These are phyloP conservation scores for Arthonia radiata DNA, from an alignment of 495 filamentous ascomycete genomes.

Conservation along the genomic window DNA sequence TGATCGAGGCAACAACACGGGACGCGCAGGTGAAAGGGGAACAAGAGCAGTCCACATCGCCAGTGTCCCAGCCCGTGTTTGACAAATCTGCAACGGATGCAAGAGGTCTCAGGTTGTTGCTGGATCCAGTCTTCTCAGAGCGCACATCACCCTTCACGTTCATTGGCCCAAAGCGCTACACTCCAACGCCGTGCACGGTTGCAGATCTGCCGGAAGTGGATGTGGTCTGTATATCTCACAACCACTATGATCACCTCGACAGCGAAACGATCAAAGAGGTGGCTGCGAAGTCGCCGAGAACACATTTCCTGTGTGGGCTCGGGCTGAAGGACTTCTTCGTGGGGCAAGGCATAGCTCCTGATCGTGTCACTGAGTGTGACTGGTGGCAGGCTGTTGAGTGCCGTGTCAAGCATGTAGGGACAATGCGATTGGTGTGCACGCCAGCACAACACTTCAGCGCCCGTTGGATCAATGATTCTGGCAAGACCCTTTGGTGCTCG, in stretches of 20 bases:
- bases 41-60: neutral
- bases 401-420: constrained; percentile 6
- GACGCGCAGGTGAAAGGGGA: too few species aligned
- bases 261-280: constrained; percentile 15
- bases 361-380: constrained; percentile 22
- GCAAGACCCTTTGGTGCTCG: constrained; percentile 24
- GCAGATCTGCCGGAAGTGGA: constrained; percentile 24
- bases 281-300: constrained; percentile 9
- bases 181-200: constrained; percentile 22
- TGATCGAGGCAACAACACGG: too few species aligned
- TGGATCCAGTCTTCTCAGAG: constrained; percentile 29
- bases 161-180: constrained; percentile 25
- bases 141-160: constrained; percentile 20
- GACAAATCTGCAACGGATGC: neutral
- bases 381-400: constrained; percentile 24
- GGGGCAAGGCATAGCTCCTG: constrained; percentile 10
- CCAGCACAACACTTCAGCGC: constrained; percentile 24
- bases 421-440: constrained; percentile 13
- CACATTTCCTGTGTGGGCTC: constrained; percentile 20
- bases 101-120: constrained; percentile 17
- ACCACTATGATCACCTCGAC: constrained; percentile 30
- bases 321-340: constrained; percentile 15
- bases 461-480: constrained; percentile 10
- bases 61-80: too few species aligned
- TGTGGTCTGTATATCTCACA: constrained; percentile 23